Percentiles rank a stretch among this genome's conserved stretches.
Evolutionary conservation across 2,329 filamentous ascomycete species (phyloP).

Genomic region (Pseudogymnoascus sp.): DNA sequence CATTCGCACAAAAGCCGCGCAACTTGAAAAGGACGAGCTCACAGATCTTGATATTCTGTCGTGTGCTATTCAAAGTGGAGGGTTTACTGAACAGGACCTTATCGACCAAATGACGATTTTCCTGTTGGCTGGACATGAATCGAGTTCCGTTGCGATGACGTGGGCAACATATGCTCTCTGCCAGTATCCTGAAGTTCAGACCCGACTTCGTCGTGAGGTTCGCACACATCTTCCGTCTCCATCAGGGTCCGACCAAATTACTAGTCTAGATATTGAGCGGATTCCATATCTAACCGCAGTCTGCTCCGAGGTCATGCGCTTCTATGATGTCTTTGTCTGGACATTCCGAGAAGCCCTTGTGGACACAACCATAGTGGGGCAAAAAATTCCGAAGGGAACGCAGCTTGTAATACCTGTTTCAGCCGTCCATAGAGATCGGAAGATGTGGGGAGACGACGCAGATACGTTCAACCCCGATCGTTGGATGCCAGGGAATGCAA

Average conservation of each 20-base stretch:
- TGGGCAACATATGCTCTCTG: conserved; percentile 68
- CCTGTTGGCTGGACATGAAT: conserved; percentile 74
- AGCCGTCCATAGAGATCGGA: conserved; percentile 60
- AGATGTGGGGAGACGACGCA: conserved; percentile 72
- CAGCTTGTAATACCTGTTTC: conserved; percentile 52
- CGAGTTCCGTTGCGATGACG: conserved; percentile 66
- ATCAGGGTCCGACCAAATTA: conserved; percentile 35
- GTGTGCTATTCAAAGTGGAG: conserved; percentile 67
- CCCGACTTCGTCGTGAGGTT: conserved; percentile 59
- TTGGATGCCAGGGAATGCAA: conserved; percentile 48
- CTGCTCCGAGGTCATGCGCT: conserved; percentile 67
- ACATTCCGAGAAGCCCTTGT: conserved; percentile 58
- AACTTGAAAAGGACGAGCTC: conserved; percentile 40
- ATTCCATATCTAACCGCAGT: conserved; percentile 76
- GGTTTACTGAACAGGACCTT: conserved; percentile 68
- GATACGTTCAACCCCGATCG: conserved; percentile 69
- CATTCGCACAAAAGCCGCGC: conserved; percentile 60
- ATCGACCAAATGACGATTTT: conserved; percentile 88
- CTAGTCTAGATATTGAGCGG: conserved; percentile 54
- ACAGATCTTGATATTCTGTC: conserved; percentile 67
- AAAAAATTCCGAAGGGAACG: conserved; percentile 62
- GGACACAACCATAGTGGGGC: conserved; percentile 57
- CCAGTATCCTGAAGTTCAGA: conserved; percentile 56
- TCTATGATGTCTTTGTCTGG: conserved; percentile 55
- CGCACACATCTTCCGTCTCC: conserved; percentile 48